Percentiles rank a stretch among this genome's conserved stretches.
These are phyloP conservation scores for Ophiostoma sp. DNA, from an alignment of 2,329 filamentous ascomycete genomes.

Conservation along the genomic window DNA sequence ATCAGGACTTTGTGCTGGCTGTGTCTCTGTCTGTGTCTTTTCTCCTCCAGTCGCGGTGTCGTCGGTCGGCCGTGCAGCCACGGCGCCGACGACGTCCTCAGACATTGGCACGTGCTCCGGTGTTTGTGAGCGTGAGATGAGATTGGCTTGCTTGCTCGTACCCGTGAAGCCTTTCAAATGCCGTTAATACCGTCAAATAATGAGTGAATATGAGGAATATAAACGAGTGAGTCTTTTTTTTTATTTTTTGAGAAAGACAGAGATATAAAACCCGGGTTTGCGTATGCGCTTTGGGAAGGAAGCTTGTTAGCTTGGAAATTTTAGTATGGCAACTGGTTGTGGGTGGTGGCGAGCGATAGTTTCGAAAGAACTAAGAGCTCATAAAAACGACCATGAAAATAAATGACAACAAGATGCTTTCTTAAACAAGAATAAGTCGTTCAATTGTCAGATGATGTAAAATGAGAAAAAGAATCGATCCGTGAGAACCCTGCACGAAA, in stretches of 20 bases:
- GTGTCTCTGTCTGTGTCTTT: not conserved
- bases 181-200: not conserved
- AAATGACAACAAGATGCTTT: too few species aligned
- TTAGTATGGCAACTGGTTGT: not conserved
- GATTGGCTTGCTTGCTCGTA: not conserved
- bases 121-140: not conserved
- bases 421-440: not conserved
- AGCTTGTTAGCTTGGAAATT: conserved; percentile 14
- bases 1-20: not conserved
- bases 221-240: not conserved
- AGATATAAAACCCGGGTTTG: not conserved
- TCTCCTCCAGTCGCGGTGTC: not conserved
- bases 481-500: not conserved
- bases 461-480: not conserved
- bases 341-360: not conserved
- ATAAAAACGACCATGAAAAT: not conserved
- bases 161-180: not conserved
- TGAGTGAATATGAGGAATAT: not conserved
- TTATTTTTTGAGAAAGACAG: not conserved
- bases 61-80: not conserved
- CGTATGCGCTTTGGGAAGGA: not conserved
- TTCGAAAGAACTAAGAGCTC: not conserved
- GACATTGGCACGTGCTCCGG: conserved; percentile 6
- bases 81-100: not conserved
- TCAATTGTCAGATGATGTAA: not conserved